These are phyloP conservation scores for Effrenium voratum DNA, from an alignment of 73 alveolate species.

Conservation along the genomic window DNA sequence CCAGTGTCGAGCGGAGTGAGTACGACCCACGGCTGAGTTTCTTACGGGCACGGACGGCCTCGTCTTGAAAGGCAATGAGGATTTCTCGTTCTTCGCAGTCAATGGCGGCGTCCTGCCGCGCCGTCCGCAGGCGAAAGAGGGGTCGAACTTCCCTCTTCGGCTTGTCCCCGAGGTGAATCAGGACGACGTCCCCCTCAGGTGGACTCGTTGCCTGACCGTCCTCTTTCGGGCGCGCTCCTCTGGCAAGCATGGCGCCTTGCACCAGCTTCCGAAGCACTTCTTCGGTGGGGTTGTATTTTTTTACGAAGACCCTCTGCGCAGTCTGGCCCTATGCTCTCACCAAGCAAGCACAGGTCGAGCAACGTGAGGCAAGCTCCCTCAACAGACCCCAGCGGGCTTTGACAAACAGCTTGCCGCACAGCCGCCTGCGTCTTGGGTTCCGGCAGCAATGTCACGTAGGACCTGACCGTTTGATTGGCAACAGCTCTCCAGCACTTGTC, in stretches of 20 bases:
- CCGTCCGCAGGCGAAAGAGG: not conserved
- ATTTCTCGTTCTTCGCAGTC: not conserved
- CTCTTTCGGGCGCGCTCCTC: not conserved
- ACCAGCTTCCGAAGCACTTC: not conserved
- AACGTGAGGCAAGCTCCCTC: not conserved
- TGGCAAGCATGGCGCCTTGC: not conserved
- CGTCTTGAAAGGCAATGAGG: not conserved
- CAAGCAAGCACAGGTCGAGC: not conserved
- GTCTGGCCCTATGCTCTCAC: not conserved
- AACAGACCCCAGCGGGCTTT: not conserved
- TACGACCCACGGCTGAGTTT: not conserved
- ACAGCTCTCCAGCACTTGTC: slow-evolving; percentile 33
- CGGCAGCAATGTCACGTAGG: not conserved
- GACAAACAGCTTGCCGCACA: not conserved
- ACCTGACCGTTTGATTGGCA: slow-evolving; percentile 18
- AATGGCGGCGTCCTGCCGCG: not conserved
- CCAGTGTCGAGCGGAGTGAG: not conserved
- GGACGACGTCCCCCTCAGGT: slow-evolving; percentile 6
- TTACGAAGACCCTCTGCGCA: not conserved
- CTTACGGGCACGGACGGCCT: not conserved
- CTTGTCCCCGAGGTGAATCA: not conserved
- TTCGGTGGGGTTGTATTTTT: not conserved
- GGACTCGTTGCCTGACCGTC: not conserved
- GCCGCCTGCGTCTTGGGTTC: slow-evolving; percentile 4
- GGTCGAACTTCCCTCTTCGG: not conserved